These are phyloP conservation scores for Berberis thunbergii DNA, from an alignment of 164 flowering plant species.

Conservation along the genomic window DNA sequence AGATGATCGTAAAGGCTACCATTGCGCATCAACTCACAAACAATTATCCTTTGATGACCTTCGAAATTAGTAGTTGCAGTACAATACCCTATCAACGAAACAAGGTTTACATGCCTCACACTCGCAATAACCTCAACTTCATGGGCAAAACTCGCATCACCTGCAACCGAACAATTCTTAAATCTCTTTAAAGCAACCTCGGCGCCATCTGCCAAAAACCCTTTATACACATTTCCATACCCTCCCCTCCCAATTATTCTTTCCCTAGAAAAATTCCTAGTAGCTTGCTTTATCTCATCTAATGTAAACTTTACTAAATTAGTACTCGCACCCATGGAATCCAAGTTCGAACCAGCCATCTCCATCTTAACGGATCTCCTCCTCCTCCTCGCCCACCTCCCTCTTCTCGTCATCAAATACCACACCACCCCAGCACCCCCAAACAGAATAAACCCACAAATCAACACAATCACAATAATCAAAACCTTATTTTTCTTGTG, in stretches of 20 bases:
- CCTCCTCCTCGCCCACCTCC: slow-evolving; percentile 10
- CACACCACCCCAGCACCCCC: slow-evolving; percentile 27
- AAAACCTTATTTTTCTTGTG: no score
- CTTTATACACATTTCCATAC: slow-evolving; percentile 83
- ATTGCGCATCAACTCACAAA: slow-evolving; percentile 68
- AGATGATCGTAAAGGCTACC: slow-evolving; percentile 78
- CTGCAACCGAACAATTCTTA: slow-evolving; percentile 75
- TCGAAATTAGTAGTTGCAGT: slow-evolving; percentile 30
- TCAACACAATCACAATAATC: slow-evolving; percentile 26
- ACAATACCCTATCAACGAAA: slow-evolving; percentile 39
- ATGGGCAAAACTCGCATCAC: slow-evolving; percentile 54
- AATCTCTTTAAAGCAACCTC: slow-evolving; percentile 83
- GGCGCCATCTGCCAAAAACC: slow-evolving; percentile 52
- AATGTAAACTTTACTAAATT: slow-evolving; percentile 40
- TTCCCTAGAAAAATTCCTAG: slow-evolving; percentile 55
- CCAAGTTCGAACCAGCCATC: slow-evolving; percentile 29
- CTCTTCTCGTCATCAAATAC: slow-evolving; percentile 20
- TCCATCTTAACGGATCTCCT: slow-evolving; percentile 12
- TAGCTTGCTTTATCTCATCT: slow-evolving; percentile 64
- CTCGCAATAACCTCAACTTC: slow-evolving; percentile 52
- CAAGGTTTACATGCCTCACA: slow-evolving; percentile 41
- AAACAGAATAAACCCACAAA: no score
- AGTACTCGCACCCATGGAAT: slow-evolving; percentile 45
- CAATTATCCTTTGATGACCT: slow-evolving; percentile 86
- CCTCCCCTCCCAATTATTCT: slow-evolving; percentile 81